These are phyloP conservation scores for Esteya vermicola DNA, from an alignment of 2,329 filamentous ascomycete genomes.

Conservation along the genomic window DNA sequence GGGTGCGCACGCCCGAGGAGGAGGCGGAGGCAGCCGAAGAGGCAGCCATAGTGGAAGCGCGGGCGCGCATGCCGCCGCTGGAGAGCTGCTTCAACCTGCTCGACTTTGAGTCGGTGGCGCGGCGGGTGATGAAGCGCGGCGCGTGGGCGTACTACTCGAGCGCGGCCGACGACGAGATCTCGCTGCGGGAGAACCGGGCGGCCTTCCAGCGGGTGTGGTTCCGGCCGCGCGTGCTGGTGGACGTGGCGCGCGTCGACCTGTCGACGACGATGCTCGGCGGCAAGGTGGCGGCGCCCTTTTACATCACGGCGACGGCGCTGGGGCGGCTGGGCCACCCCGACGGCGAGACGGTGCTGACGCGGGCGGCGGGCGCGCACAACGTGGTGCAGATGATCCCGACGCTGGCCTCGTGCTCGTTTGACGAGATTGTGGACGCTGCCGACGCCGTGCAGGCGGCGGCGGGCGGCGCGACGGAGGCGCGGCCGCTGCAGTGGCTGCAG, in stretches of 20 bases:
- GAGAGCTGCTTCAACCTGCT: conserved; percentile 86
- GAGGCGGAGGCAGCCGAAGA: conserved; percentile 51
- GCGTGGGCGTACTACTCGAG: conserved; percentile 98
- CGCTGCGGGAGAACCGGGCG: conserved; percentile 85
- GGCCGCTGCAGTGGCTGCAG: conserved; percentile 83
- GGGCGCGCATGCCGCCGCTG: conserved; percentile 61
- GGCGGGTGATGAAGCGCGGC: conserved; percentile 82
- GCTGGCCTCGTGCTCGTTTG: conserved; percentile 89
- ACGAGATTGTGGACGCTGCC: conserved; percentile 85
- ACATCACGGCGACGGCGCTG: conserved; percentile 89
- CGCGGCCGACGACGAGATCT: conserved; percentile 83
- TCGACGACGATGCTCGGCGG: conserved; percentile 88
- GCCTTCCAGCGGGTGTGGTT: conserved; percentile 98
- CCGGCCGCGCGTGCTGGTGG: conserved; percentile 72
- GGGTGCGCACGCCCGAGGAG: conserved; percentile 23
- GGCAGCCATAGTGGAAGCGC: conserved; percentile 53
- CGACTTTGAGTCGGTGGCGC: conserved; percentile 91
- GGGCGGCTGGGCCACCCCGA: conserved; percentile 91
- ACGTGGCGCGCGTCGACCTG: conserved; percentile 78
- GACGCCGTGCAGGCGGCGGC: not conserved
- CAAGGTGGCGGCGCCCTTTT: conserved; percentile 76
- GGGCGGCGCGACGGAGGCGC: conserved; percentile 32
- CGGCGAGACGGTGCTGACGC: conserved; percentile 83
- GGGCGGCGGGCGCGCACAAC: conserved; percentile 70
- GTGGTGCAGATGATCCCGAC: conserved; percentile 98